Percentiles rank a stretch among this genome's conserved stretches.
These are phyloP conservation scores for Lolium multiflorum DNA, from an alignment of 176 grass and related monocot species.

Conservation along the genomic window DNA sequence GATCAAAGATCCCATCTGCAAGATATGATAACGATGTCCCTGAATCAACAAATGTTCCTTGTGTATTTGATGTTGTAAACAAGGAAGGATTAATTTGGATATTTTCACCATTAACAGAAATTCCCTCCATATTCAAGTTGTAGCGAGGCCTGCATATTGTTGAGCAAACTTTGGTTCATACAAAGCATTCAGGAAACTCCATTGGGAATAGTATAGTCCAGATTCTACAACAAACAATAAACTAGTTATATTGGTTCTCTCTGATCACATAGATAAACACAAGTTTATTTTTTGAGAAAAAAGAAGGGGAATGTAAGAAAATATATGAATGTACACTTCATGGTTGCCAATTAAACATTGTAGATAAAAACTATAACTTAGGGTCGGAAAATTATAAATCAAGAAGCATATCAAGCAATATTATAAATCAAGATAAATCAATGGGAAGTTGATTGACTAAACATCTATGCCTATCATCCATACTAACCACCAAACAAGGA, in stretches of 20 bases:
- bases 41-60: conserved; percentile 93
- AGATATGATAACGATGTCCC: conserved; percentile 91
- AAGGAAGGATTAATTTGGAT: conserved; percentile 64
- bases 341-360: background rate
- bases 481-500: background rate
- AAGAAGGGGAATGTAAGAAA: no score
- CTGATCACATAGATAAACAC: background rate
- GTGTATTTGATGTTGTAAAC: conserved; percentile 80
- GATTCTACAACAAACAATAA: background rate
- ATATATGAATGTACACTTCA: background rate
- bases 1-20: conserved; percentile 81
- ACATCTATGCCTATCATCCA: background rate
- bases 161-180: background rate
- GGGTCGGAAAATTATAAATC: background rate
- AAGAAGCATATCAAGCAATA: background rate
- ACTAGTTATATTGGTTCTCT: background rate
- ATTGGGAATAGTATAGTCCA: background rate
- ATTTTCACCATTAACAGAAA: conserved; percentile 76
- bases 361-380: background rate
- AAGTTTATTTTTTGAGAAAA: background rate
- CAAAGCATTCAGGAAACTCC: conserved; percentile 16
- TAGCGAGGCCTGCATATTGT: conserved; percentile 73
- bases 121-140: conserved; percentile 85
- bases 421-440: background rate
- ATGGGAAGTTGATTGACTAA: background rate